phyloP scores from a whole-genome alignment of 176 grass and related monocot species.

The Aegilops longissima region DNA sequence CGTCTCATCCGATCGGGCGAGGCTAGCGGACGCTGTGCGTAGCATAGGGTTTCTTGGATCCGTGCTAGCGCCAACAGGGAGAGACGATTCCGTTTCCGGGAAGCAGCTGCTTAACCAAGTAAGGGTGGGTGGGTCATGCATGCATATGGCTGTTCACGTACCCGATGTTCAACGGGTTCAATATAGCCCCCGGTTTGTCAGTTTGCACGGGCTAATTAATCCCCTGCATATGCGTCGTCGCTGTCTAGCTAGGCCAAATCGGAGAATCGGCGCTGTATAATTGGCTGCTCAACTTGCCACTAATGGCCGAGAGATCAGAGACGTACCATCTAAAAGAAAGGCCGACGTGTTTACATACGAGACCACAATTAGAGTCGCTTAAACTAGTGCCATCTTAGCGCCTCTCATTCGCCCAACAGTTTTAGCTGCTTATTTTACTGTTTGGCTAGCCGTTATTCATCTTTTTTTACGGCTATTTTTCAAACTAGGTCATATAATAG shows the following conservation, averaged over 20 bases:
- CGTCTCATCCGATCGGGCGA: background rate
- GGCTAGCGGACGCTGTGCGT: background rate
- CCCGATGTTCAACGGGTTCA: background rate
- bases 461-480: no score
- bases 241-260: background rate
- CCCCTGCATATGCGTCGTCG: background rate
- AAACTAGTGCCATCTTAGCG: background rate
- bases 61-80: background rate
- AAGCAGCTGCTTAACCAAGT: background rate
- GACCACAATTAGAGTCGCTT: background rate
- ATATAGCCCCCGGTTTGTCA: background rate
- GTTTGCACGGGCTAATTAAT: background rate
- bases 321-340: background rate
- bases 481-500: no score
- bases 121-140: background rate
- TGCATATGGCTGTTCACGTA: background rate
- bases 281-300: background rate
- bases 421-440: no score
- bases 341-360: background rate
- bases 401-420: no score
- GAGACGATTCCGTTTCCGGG: background rate
- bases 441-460: no score
- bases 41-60: background rate
- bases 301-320: background rate
- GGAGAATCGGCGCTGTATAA: background rate